Percentiles rank a stretch among this genome's conserved stretches.
Evolutionary conservation across 805 yeast species (phyloP).

Genomic region (Debaryomyces maramus): DNA sequence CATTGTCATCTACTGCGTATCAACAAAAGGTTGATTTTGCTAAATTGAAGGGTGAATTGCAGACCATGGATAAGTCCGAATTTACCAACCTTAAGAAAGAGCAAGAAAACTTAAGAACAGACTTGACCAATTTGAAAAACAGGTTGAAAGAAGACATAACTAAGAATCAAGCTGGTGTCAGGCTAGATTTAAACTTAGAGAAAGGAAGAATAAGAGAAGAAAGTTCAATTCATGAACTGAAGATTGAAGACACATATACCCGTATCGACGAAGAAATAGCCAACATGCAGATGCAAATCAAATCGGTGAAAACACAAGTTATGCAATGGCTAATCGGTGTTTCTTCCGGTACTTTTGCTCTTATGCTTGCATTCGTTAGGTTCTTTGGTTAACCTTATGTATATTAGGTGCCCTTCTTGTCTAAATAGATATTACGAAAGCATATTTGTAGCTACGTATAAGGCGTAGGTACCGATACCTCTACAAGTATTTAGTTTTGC

Average conservation of each 20-base stretch:
- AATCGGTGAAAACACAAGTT: conserved; percentile 92
- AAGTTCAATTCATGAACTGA: conserved; percentile 85
- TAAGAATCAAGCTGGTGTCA: conserved; percentile 83
- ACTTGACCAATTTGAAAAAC: conserved; percentile 82
- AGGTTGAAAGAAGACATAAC: conserved; percentile 88
- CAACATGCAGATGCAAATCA: conserved; percentile 93
- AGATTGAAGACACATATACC: conserved; percentile 92
- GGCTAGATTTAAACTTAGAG: conserved; percentile 87
- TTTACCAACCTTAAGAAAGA: conserved; percentile 80
- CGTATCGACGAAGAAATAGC: conserved; percentile 94
- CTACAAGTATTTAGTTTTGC: not conserved
- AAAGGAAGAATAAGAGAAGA: conserved; percentile 96
- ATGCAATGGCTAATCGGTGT: conserved; percentile 99
- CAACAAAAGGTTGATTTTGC: conserved; percentile 97
- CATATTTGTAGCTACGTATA: not conserved
- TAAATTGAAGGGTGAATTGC: conserved; percentile 87
- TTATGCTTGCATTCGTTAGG: conserved; percentile 88
- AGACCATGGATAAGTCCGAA: conserved; percentile 83
- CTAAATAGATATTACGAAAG: conserved; percentile 1
- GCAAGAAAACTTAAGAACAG: conserved; percentile 80
- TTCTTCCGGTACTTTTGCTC: conserved; percentile 95
- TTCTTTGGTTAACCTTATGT: conserved; percentile 51
- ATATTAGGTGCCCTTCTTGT: no score
- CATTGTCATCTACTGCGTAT: conserved; percentile 79
- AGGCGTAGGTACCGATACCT: not conserved